Evolutionary conservation across 139 green algal genomes (phyloP).

Genomic region (Auxenochlorella protothecoides): DNA sequence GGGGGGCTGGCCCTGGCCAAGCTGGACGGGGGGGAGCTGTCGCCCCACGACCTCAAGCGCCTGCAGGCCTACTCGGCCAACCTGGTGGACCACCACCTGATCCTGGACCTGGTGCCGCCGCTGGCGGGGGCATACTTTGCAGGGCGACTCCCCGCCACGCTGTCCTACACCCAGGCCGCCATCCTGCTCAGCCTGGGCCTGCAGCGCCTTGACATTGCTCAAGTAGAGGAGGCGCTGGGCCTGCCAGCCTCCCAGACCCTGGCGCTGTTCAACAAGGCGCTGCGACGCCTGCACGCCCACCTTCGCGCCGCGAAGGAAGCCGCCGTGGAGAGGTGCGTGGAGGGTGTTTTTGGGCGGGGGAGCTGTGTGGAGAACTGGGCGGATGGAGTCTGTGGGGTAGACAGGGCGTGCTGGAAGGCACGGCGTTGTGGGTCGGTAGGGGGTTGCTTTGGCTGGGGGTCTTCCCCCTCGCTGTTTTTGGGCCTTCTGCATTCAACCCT

Average conservation of each 20-base stretch:
- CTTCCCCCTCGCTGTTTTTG: too few relatives aligned
- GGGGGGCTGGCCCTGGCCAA: slow-evolving; percentile 28
- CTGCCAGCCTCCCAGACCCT: slow-evolving; percentile 75
- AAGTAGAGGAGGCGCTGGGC: slow-evolving; percentile 47
- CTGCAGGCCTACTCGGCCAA: slow-evolving; percentile 84
- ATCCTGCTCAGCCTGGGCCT: slow-evolving; percentile 65
- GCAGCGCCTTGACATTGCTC: slow-evolving; percentile 44
- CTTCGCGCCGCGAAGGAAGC: slow-evolving; percentile 56
- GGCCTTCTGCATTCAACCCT: not conserved
- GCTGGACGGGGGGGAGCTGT: slow-evolving; percentile 47
- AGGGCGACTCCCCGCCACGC: slow-evolving; percentile 54
- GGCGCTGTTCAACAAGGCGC: slow-evolving; percentile 92
- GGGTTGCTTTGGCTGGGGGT: too few relatives aligned
- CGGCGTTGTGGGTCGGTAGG: too few relatives aligned
- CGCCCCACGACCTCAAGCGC: slow-evolving; percentile 26
- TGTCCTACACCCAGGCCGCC: slow-evolving; percentile 74
- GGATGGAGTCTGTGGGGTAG: too few relatives aligned
- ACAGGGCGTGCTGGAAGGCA: too few relatives aligned
- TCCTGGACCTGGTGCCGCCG: slow-evolving; percentile 72
- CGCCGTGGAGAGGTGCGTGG: slow-evolving; percentile 46
- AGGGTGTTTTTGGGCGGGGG: too few relatives aligned
- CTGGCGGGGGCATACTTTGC: slow-evolving; percentile 76
- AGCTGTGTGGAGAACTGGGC: too few relatives aligned
- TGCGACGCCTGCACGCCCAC: slow-evolving; percentile 73
- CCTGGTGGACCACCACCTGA: slow-evolving; percentile 92